A percentile compares a stretch with the other conserved stretches of the same genome.
Evolutionary conservation across 106 monocot species (phyloP).

Genomic region (Dendrobium chrysotoxum): DNA sequence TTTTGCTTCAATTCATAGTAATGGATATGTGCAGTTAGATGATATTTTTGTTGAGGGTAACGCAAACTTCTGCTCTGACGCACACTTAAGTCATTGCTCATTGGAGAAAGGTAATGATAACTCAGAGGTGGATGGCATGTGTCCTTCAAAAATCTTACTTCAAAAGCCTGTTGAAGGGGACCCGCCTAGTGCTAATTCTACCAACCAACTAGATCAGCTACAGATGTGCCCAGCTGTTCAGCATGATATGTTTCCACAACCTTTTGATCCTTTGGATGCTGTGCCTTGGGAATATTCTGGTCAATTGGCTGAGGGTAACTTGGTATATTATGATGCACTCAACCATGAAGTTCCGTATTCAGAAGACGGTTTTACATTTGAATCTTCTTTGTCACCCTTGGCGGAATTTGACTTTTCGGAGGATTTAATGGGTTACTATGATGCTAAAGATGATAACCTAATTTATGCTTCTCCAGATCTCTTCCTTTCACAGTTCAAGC

Average conservation of each 20-base stretch:
- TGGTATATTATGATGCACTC: background rate
- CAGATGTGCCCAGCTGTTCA: background rate
- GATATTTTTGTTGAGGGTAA: background rate
- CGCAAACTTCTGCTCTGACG: background rate
- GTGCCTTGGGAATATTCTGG: constrained; percentile 1
- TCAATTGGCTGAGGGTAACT: background rate
- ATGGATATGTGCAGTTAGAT: constrained; percentile 2
- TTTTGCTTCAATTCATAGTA: background rate
- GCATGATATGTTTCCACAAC: background rate
- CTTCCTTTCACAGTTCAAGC: background rate
- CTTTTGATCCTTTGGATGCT: background rate
- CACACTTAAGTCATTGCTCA: background rate
- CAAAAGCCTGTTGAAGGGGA: background rate
- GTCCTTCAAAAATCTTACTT: background rate
- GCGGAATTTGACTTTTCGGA: background rate
- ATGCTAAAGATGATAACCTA: background rate
- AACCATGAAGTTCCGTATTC: background rate
- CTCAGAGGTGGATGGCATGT: background rate
- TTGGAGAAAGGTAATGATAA: background rate
- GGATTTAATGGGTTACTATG: constrained; percentile 1
- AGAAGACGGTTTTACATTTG: background rate
- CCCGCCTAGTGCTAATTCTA: background rate
- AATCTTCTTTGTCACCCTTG: background rate
- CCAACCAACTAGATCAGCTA: constrained; percentile 1
- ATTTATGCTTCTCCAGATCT: background rate